phyloP scores from a whole-genome alignment of 2,329 filamentous ascomycete genomes.

The Apiospora saccharicola region DNA sequence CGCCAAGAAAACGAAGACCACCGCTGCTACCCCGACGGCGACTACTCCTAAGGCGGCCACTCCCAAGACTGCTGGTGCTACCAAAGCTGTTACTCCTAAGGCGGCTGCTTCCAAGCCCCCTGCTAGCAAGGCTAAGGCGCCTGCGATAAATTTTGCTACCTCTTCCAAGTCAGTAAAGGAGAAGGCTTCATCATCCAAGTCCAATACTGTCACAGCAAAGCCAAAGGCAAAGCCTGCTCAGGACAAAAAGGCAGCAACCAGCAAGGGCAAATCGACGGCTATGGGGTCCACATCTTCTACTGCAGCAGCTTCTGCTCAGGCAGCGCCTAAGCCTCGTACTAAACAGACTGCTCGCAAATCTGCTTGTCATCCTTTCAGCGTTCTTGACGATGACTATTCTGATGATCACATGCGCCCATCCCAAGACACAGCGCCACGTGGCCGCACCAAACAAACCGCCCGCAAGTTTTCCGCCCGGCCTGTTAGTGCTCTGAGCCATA shows the following conservation, averaged over 20 bases:
- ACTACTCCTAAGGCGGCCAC: conserved; percentile 26
- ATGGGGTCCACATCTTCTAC: background rate
- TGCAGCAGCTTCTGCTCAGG: conserved; percentile 21
- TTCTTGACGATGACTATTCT: background rate
- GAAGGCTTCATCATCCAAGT: too few relatives aligned
- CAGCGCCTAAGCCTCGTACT: conserved; percentile 24
- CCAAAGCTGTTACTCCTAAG: background rate
- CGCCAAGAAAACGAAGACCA: conserved; percentile 39
- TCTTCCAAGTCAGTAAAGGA: conserved; percentile 24
- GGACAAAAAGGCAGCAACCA: background rate
- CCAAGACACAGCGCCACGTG: background rate
- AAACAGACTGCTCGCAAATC: conserved; percentile 38
- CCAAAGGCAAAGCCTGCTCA: too few relatives aligned
- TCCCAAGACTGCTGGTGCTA: conserved; percentile 15
- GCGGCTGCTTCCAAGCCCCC: too few relatives aligned
- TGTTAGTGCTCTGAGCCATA: background rate
- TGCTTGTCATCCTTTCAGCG: background rate
- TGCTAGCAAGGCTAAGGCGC: too few relatives aligned
- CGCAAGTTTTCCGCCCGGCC: conserved; percentile 31
- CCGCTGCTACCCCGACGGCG: conserved; percentile 26
- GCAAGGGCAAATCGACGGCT: background rate
- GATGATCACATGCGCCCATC: background rate
- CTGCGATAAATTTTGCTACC: conserved; percentile 25
- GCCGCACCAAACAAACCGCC: conserved; percentile 34
- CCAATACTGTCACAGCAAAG: too few relatives aligned